Evolutionary conservation across 2,329 filamentous ascomycete species (phyloP), one percentile per base, ranked within the genome.

Genomic region (Didymella sp.): DNA sequence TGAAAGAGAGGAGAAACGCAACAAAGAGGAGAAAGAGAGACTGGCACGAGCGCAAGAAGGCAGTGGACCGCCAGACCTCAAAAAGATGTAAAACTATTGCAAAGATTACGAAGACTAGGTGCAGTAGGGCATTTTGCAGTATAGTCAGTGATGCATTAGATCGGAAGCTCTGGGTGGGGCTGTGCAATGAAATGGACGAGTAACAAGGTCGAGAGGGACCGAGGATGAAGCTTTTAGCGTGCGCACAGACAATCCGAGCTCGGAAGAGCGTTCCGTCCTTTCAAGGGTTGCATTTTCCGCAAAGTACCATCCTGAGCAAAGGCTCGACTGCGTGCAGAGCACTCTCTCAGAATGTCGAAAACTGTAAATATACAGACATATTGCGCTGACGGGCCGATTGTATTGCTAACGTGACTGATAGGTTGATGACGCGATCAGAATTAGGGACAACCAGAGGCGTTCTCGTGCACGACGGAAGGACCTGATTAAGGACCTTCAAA

Each of bases 381-480:
- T 7, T 19, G n/a, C 33, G 3, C 8, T 51, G 21, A 25, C 11
- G 41, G 21, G 33, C 41, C 27, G 28, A 24, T 17, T 19, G 27
- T 42, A 22, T 47, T 25, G 35, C 53, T 56, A 56, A 56, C 9
- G 38, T 38, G 24, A 13, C 9, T 35, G 15, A 4, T 37, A 57
- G 54, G 38, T 57, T 4, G 51, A 56, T 44, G 56, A 56, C 40
- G 51, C 66, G 4, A 58, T 57, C 12, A 86, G 89, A 59, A 87
- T 91, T 62, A 84, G 89, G 59, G 87, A 92, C 64, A 92, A 92
- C 69, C 89, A 92, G 72, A 82, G 89, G 47, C 86, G 89, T 59
- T 90, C 87, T 12, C 85, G 89, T 35, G 87, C 87, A 27, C 83
- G 88, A 27, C 83, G 86, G 62, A 89, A 88, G 76, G 88, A 90